A percentile compares a stretch with the other conserved stretches of the same genome.
Conservation (phyloP, 164 flowering plant genomes). For the Akebia trifoliata region DNA sequence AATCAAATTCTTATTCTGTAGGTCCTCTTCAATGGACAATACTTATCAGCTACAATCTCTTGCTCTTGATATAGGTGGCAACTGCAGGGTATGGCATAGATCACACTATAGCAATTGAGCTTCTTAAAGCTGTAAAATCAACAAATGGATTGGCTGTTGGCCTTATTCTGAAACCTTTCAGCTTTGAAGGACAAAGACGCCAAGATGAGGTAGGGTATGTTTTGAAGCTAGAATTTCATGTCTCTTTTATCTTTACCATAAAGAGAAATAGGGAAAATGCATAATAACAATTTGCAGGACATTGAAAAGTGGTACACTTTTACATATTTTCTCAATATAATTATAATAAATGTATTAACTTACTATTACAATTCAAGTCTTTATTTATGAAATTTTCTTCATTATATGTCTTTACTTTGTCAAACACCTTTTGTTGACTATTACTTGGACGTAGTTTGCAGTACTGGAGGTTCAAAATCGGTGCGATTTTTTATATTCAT, state of each 20-base stretch:
- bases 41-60: not conserved
- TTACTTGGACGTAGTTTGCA: too few relatives aligned
- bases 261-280: not conserved
- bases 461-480: too few relatives aligned
- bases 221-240: not conserved
- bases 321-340: too few relatives aligned
- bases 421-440: too few relatives aligned
- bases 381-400: too few relatives aligned
- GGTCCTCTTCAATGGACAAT: not conserved
- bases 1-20: not conserved
- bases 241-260: not conserved
- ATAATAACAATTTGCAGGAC: not conserved
- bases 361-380: too few relatives aligned
- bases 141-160: constrained; percentile 53
- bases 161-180: constrained; percentile 74
- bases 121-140: constrained; percentile 47
- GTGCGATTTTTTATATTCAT: too few relatives aligned
- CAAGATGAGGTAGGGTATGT: constrained; percentile 62
- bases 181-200: constrained; percentile 90
- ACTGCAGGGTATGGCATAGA: constrained; percentile 85
- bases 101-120: constrained; percentile 44
- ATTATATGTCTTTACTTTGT: too few relatives aligned
- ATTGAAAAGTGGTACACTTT: too few relatives aligned
- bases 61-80: constrained; percentile 41
- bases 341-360: too few relatives aligned